A percentile compares a stretch with the other conserved stretches of the same genome.
These are phyloP conservation scores for Orbilia javanica DNA, from an alignment of 2,329 filamentous ascomycete genomes.

Conservation along the genomic window DNA sequence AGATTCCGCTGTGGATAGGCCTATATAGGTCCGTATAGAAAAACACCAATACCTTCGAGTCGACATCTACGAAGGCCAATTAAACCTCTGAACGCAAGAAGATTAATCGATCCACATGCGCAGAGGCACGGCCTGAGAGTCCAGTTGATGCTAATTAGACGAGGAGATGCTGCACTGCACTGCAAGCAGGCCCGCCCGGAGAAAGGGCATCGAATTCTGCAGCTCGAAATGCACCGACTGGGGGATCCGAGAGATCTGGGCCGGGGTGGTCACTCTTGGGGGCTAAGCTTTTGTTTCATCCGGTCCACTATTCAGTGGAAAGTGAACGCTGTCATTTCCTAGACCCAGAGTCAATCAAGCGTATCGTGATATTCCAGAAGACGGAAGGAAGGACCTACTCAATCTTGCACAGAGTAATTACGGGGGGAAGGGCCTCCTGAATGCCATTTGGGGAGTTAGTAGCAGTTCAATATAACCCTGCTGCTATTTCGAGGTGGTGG, in stretches of 20 bases:
- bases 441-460: not conserved
- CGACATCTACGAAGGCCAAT: not conserved
- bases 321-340: constrained; percentile 25
- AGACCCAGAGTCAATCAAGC: not conserved
- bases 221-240: constrained; percentile 2
- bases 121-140: constrained; percentile 7
- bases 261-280: constrained; percentile 37
- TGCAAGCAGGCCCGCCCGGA: no score
- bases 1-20: not conserved
- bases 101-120: no score
- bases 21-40: no score
- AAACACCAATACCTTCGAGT: no score
- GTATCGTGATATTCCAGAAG: not conserved
- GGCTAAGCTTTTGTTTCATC: constrained; percentile 51
- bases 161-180: not conserved
- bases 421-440: constrained; percentile 3
- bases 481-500: constrained; percentile 21
- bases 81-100: constrained; percentile 15
- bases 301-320: constrained; percentile 16
- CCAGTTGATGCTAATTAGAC: not conserved
- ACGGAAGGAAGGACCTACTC: constrained; percentile 18
- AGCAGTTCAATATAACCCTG: not conserved
- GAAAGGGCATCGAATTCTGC: constrained; percentile 25
- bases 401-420: not conserved
- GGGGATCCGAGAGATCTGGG: constrained; percentile 34